phyloP scores from a whole-genome alignment of 2,329 filamentous ascomycete genomes.

The Hymenoscyphus albidus region DNA sequence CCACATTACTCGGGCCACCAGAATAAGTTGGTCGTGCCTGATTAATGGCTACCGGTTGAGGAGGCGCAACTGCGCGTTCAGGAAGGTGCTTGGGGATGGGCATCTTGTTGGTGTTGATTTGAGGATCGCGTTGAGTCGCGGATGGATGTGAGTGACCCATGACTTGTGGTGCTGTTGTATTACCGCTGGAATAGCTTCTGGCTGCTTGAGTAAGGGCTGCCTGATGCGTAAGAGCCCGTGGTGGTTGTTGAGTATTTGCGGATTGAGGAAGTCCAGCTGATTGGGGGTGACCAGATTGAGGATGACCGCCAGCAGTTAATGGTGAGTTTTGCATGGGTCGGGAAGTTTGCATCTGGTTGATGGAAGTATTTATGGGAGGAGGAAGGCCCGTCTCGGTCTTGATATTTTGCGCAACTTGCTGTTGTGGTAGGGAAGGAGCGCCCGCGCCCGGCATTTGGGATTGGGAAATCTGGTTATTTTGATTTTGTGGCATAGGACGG shows the following conservation, averaged over 20 bases:
- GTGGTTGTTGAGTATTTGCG: constrained; percentile 21
- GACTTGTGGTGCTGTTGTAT: constrained; percentile 25
- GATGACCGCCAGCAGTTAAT: constrained; percentile 28
- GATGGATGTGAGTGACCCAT: constrained; percentile 33
- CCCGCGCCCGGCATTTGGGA: constrained; percentile 22
- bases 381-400: constrained; percentile 30
- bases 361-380: constrained; percentile 32
- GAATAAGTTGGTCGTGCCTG: constrained; percentile 76
- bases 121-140: constrained; percentile 26
- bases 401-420: constrained; percentile 21
- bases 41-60: constrained; percentile 70
- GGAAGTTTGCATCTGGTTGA: constrained; percentile 28
- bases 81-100: constrained; percentile 63
- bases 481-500: constrained; percentile 25
- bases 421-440: constrained; percentile 23
- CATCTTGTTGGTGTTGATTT: constrained; percentile 33
- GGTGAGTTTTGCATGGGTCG: constrained; percentile 31
- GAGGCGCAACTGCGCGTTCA: constrained; percentile 62
- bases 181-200: constrained; percentile 33
- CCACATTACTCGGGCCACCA: constrained; percentile 68
- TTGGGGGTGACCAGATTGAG: constrained; percentile 21
- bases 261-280: constrained; percentile 22
- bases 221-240: constrained; percentile 32
- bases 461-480: constrained; percentile 24
- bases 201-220: constrained; percentile 33